phyloP scores from a whole-genome alignment of 345 rosid species.

The Linum usitatissimum region DNA sequence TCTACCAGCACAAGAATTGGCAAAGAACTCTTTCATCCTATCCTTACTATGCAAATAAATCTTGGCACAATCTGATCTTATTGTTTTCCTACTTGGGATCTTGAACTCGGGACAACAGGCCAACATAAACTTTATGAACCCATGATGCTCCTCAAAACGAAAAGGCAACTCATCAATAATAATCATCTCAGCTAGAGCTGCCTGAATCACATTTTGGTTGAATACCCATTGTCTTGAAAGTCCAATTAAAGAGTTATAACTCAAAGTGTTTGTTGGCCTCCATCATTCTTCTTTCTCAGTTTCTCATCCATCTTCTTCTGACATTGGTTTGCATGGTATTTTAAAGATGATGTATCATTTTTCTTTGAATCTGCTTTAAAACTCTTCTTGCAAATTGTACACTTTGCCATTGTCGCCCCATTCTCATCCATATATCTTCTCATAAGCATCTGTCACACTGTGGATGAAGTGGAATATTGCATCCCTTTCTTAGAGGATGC shows the following conservation, averaged over 20 bases:
- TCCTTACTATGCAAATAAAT: background rate
- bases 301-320: background rate
- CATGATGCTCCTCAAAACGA: background rate
- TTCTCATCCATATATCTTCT: no score
- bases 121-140: background rate
- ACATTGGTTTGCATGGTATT: background rate
- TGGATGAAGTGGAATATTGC: no score
- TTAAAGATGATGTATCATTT: background rate
- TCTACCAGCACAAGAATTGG: background rate
- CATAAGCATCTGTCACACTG: no score
- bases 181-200: background rate
- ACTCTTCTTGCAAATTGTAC: no score
- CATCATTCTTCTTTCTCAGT: background rate
- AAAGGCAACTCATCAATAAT: background rate
- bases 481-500: no score
- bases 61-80: background rate
- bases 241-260: background rate
- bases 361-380: background rate
- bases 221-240: background rate
- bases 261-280: no score
- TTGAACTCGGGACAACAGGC: background rate
- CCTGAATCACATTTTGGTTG: background rate
- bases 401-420: no score
- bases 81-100: background rate
- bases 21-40: background rate